Evolutionary conservation across 176 grass and related monocot species (phyloP).

Genomic region (Echinochloa phyllopogon): DNA sequence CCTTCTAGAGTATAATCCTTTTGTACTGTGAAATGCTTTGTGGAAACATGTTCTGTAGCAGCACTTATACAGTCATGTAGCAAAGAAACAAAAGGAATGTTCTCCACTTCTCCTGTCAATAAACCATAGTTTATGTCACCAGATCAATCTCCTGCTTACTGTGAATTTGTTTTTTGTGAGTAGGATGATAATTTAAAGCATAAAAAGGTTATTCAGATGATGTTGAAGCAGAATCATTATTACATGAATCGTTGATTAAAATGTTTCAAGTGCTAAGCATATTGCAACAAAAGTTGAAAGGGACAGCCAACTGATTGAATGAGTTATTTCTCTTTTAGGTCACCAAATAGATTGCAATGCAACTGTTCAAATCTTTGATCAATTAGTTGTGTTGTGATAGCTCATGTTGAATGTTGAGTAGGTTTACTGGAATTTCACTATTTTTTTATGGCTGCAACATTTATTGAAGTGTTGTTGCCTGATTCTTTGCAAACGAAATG

Average conservation of each 20-base stretch:
- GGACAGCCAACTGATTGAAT: slow-evolving; percentile 10
- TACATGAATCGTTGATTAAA: not conserved
- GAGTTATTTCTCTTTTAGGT: slow-evolving; percentile 13
- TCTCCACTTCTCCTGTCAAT: not conserved
- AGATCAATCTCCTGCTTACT: not conserved
- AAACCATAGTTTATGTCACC: not conserved
- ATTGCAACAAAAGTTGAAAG: not conserved
- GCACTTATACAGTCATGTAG: not conserved
- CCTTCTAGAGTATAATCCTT: not conserved
- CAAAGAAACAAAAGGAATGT: not conserved
- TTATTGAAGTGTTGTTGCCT: slow-evolving; percentile 5
- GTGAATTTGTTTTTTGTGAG: not conserved
- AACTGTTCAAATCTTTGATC: not conserved
- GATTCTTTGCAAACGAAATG: not conserved
- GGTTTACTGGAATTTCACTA: not conserved
- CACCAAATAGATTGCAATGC: not conserved
- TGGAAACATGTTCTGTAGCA: not conserved
- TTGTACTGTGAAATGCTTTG: slow-evolving; percentile 11
- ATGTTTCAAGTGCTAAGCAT: not conserved
- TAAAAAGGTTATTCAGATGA: not conserved
- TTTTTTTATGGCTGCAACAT: not conserved
- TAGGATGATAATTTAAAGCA: slow-evolving; percentile 10
- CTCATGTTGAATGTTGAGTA: not conserved
- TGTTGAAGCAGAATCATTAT: not conserved
- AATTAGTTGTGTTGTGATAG: not conserved